Evolutionary conservation across 139 green algal genomes (phyloP).

Genomic region (Gonium pectorale): DNA sequence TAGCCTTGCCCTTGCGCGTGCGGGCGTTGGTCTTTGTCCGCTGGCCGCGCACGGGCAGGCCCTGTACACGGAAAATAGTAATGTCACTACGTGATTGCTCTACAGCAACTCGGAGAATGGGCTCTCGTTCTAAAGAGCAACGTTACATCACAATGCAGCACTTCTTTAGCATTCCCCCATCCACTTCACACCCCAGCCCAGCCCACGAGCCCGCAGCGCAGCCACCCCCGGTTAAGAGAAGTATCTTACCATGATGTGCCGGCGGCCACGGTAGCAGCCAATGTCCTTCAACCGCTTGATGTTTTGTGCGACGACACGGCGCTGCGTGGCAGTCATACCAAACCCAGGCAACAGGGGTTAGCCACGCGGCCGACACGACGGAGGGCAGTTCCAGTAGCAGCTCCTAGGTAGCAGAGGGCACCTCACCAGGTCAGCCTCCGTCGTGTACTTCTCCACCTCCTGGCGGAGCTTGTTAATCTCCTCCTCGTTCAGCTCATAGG

Average conservation of each 20-base stretch:
- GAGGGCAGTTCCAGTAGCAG: too few relatives aligned
- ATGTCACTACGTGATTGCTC: too few relatives aligned
- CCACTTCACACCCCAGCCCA: too few relatives aligned
- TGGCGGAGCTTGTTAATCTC: conserved; percentile 95
- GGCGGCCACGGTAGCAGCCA: conserved; percentile 93
- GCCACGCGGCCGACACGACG: too few relatives aligned
- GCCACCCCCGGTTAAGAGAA: too few relatives aligned
- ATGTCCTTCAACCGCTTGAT: conserved; percentile 99
- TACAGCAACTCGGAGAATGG: too few relatives aligned
- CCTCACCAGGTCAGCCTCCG: conserved; percentile 90
- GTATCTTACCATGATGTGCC: conserved; percentile 87
- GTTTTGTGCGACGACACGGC: conserved; percentile 88
- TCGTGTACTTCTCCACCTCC: conserved; percentile 92
- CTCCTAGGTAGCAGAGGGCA: too few relatives aligned
- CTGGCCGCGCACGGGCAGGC: conserved; percentile 93
- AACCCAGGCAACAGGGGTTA: too few relatives aligned
- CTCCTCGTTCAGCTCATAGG: conserved; percentile 94
- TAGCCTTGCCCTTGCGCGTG: conserved; percentile 91
- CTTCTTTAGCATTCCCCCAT: too few relatives aligned
- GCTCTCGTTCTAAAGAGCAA: too few relatives aligned
- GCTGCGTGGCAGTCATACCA: conserved; percentile 59
- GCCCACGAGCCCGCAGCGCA: too few relatives aligned
- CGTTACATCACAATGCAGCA: too few relatives aligned
- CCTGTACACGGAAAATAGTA: conserved; percentile 61
- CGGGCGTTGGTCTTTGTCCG: conserved; percentile 97